phyloP scores from a whole-genome alignment of 169 alveolate genomes.

The Babesia gibsoni region DNA sequence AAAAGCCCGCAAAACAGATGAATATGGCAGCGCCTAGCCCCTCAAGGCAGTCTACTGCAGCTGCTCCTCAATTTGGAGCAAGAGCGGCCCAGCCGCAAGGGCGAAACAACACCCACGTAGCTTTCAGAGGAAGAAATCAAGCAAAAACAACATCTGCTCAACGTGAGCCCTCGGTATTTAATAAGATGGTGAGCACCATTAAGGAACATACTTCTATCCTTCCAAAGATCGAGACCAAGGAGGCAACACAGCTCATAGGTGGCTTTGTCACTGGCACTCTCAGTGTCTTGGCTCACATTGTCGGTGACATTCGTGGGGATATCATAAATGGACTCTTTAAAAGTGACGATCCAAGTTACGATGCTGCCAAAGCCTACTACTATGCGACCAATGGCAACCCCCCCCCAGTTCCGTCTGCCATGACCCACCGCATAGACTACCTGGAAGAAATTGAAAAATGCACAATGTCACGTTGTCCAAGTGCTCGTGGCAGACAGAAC shows the following conservation, averaged over 20 bases:
- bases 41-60: background rate
- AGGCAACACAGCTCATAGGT: conserved; percentile 44
- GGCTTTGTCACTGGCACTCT: conserved; percentile 54
- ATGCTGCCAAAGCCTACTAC: conserved; percentile 56
- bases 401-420: conserved; percentile 10
- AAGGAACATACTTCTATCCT: conserved; percentile 15
- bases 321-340: conserved; percentile 47
- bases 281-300: conserved; percentile 44
- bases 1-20: background rate
- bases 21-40: background rate
- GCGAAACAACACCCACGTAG: background rate
- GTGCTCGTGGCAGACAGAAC: background rate
- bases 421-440: conserved; percentile 67
- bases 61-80: background rate
- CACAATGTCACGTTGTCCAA: background rate
- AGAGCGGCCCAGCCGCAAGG: background rate
- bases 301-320: conserved; percentile 54
- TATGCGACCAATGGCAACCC: conserved; percentile 25
- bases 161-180: conserved; percentile 29
- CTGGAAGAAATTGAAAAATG: conserved; percentile 53
- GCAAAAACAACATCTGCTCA: conserved; percentile 11
- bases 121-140: conserved; percentile 7
- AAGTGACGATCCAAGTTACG: conserved; percentile 59
- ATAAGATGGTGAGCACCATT: conserved; percentile 15
- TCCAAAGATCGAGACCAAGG: conserved; percentile 44